Percentiles rank a stretch among this genome's conserved stretches.
phyloP scores from a whole-genome alignment of 2,329 filamentous ascomycete species.

The Onygena corvina region DNA sequence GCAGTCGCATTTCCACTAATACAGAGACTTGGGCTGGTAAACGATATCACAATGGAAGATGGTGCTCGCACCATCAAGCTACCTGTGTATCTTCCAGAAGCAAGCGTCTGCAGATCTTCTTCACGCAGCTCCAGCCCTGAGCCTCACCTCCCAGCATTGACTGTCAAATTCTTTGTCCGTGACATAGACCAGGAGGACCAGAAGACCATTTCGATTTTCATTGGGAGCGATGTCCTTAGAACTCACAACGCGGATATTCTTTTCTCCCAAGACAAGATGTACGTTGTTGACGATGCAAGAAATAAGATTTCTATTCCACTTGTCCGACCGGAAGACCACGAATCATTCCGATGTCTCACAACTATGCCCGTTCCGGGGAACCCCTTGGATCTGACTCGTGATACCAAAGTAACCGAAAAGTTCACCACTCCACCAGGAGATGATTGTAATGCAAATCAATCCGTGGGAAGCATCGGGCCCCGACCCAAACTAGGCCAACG shows the following conservation, averaged over 20 bases:
- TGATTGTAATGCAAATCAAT: neutral
- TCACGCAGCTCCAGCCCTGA: constrained; percentile 60
- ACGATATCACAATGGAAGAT: constrained; percentile 54
- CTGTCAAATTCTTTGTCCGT: constrained; percentile 64
- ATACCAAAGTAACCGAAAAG: constrained; percentile 6
- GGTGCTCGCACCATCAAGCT: constrained; percentile 60
- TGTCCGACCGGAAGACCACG: constrained; percentile 80
- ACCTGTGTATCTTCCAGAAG: constrained; percentile 80
- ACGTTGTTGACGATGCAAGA: constrained; percentile 72
- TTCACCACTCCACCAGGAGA: neutral
- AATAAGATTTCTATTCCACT: constrained; percentile 84
- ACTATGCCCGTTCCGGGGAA: constrained; percentile 38
- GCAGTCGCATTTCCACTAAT: constrained; percentile 65
- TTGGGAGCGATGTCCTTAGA: constrained; percentile 79
- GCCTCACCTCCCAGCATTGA: constrained; percentile 70
- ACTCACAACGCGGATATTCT: constrained; percentile 80
- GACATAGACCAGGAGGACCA: constrained; percentile 36
- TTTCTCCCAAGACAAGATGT: constrained; percentile 83
- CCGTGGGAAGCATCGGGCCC: constrained; percentile 26
- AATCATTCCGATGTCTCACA: constrained; percentile 62
- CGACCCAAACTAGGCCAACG: constrained; percentile 19
- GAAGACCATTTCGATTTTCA: constrained; percentile 64
- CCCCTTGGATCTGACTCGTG: constrained; percentile 12
- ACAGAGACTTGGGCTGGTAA: constrained; percentile 57
- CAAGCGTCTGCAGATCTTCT: constrained; percentile 60